Evolutionary conservation across 306 rosid genomes (phyloP), one percentile per base, ranked within the genome.

Genomic region (Cucurbita maxima): DNA sequence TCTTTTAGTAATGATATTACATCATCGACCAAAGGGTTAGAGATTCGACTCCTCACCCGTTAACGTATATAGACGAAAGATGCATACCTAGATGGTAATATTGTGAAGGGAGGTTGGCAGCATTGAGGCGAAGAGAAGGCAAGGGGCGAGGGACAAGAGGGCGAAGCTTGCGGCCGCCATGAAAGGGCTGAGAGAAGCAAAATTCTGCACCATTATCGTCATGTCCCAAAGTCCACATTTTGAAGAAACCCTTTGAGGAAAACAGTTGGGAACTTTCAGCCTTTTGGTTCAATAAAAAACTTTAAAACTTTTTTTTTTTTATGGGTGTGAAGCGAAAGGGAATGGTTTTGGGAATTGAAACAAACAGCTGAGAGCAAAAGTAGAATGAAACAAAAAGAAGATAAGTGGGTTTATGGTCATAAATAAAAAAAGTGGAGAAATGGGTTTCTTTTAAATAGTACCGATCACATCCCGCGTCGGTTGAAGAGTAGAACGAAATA

Each of bases 171-270:
- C 94, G 81, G 59, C 82, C 87, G 54, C 67, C 72, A 54, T 56
- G 78, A 77, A 87, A 83, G 48, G 96, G 68, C 75, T 87, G 92
- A 11, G 81, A 63, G 77, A 90, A 71, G 89, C 82, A 86, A 75
- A 88, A 82, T 8, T 90, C 95, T 38, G 72, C 80, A 10, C 79
- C 84, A 56, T n/a, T 40, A 41, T 87, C 92, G 64, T 88, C 85
- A 75, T 86, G 89, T 38, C 90, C 96, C 78, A 89, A 83, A 87
- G 88, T 94, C 97, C 97, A 89, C 98, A 90, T 66, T 43, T 5
- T 64, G 1, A 64, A 64, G n/a, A 18, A 7, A 62, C 45, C 34
- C 67, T 6, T 12, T 6, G 43, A 34, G 10, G 44, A 34, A 12
- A n/a, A 38, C 37, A 34, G 25, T 15, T 62, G 13, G 48, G 0